Evolutionary conservation across 805 yeast species (phyloP), one percentile per base, ranked within the genome.

Genomic region (Metschnikowia baotianmanensis): DNA sequence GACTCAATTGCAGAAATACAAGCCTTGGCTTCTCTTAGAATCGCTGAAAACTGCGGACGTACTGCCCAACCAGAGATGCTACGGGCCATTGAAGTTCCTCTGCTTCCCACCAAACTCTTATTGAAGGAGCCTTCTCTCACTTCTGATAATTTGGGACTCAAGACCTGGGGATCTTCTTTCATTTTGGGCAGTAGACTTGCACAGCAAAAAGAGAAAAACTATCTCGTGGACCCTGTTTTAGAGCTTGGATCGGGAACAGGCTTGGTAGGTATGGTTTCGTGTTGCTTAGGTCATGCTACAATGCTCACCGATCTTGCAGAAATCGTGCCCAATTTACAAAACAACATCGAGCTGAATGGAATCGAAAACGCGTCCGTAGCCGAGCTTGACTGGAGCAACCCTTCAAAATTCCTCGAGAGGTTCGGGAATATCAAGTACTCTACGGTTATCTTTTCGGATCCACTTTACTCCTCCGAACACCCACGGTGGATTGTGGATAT

Each of bases 161-260:
- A 91, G 47, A 91, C 99, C 0, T 91, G 99, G 99, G 99, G 98
- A 0, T 85, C 97, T 0, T 80, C 97, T 0, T 63, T 85, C 19
- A 72, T 87, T 5, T 63, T 93, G 18, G 74, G 93, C 3, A 65
- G 73, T 23, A 61, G 84, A 19, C 57, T 87, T 4, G 45, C 41
- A 2, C 40, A 19, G 37, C 34, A 32, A 12, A 37, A 10, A 3
- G 47, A 45, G 1, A 26, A 38, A 2, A 31, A 41, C 5, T 57
- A 57, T 21, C 46, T 62, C 3, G 18, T 34, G 12, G 60, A 54
- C 16, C 59, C 63, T 0, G 58, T 82, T 0, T 58, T 86, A 21
- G 99, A 91, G 54, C 65, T 93, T n/a, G 99, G 99, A 0, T 73
- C 98, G 0, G 99, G 99, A 0, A 93, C 99, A 0, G 99, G 99